These are phyloP conservation scores for Ceratobasidium sp. DNA, from an alignment of 1,284 basidiomycete genomes.

Conservation along the genomic window DNA sequence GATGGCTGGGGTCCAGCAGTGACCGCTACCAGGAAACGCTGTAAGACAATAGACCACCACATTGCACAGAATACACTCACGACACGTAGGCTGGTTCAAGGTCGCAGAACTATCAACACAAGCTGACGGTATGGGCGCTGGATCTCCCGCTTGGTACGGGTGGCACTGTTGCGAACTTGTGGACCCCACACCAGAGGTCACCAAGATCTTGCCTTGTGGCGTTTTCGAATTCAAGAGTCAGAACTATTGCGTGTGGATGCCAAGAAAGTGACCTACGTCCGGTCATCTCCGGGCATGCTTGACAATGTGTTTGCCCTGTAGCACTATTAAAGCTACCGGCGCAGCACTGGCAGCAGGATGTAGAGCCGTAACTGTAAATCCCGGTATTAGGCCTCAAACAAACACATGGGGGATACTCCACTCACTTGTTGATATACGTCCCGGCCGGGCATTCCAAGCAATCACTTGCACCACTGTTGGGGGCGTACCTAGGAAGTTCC, in stretches of 20 bases:
- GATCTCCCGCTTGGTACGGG: slow-evolving; percentile 11
- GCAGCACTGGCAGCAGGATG: slow-evolving; percentile 34
- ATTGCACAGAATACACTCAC: not conserved
- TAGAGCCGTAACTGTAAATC: slow-evolving; percentile 14
- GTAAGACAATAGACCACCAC: not conserved
- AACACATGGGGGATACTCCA: not conserved
- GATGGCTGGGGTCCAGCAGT: slow-evolving; percentile 22
- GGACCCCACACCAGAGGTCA: slow-evolving; percentile 21
- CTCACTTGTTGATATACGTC: slow-evolving; percentile 26
- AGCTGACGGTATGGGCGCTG: slow-evolving; percentile 10
- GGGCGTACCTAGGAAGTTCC: not conserved
- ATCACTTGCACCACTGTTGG: slow-evolving; percentile 8
- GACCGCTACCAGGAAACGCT: not conserved
- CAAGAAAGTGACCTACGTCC: not conserved
- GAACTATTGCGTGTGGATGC: not conserved
- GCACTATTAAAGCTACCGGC: slow-evolving; percentile 32
- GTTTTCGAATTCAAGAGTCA: not conserved
- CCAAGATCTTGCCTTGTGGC: slow-evolving; percentile 15
- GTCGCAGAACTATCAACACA: slow-evolving; percentile 28
- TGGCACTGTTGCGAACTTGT: slow-evolving; percentile 26
- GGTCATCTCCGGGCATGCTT: slow-evolving; percentile 19
- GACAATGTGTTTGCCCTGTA: slow-evolving; percentile 30
- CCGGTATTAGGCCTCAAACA: not conserved
- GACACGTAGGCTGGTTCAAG: slow-evolving; percentile 17
- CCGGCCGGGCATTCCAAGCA: slow-evolving; percentile 26